A percentile compares a stretch with the other conserved stretches of the same genome.
These are phyloP conservation scores for Alternaria arbusti DNA, from an alignment of 2,329 filamentous ascomycete species.

Conservation along the genomic window DNA sequence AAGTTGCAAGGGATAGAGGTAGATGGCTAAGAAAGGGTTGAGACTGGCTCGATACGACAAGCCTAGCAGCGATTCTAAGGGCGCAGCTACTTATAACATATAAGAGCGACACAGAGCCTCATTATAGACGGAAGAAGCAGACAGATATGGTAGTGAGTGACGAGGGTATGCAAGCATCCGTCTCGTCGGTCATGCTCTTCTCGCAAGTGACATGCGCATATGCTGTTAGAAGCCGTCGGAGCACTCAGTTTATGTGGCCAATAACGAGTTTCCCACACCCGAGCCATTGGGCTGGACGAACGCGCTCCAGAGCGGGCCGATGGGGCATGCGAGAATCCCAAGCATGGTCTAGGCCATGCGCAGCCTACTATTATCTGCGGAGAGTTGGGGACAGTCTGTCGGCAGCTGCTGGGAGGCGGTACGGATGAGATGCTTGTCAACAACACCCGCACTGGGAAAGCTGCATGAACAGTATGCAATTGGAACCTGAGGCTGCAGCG, in stretches of 20 bases:
- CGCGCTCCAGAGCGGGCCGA: slow-evolving; percentile 12
- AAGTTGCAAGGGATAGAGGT: background rate
- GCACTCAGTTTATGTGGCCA: slow-evolving; percentile 20
- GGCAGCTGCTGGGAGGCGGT: background rate
- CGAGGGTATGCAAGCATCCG: slow-evolving; percentile 23
- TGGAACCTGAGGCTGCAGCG: background rate
- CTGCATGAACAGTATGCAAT: slow-evolving; percentile 5
- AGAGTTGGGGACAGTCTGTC: slow-evolving; percentile 2
- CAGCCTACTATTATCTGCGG: slow-evolving; percentile 1
- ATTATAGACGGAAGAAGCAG: slow-evolving; percentile 1
- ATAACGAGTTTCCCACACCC: slow-evolving; percentile 20
- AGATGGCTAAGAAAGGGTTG: background rate
- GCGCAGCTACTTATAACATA: slow-evolving; percentile 14
- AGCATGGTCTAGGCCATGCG: slow-evolving; percentile 2
- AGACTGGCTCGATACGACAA: background rate
- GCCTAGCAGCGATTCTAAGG: background rate
- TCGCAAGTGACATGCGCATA: slow-evolving; percentile 15
- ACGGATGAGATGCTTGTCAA: background rate
- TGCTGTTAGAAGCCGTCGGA: slow-evolving; percentile 22
- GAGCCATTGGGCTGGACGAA: slow-evolving; percentile 9
- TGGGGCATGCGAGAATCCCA: slow-evolving; percentile 5
- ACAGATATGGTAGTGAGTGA: slow-evolving; percentile 12
- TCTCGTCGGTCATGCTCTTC: slow-evolving; percentile 28
- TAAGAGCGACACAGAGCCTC: slow-evolving; percentile 7
- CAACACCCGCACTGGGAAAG: background rate